These are phyloP conservation scores for Linum tenue DNA, from an alignment of 345 rosid species.

Conservation along the genomic window DNA sequence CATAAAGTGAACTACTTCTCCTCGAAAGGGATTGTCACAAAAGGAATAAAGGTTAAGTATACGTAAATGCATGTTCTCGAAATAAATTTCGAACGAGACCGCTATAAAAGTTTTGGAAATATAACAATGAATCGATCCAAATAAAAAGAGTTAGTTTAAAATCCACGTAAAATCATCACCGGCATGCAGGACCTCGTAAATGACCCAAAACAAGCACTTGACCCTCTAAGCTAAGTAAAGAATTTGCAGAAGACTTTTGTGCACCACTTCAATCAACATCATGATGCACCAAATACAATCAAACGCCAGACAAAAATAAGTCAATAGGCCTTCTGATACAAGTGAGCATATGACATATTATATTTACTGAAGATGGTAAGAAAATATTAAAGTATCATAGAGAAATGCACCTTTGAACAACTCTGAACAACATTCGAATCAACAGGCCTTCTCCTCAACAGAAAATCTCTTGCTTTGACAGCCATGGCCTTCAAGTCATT, in stretches of 20 bases:
- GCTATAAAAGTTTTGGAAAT: neutral
- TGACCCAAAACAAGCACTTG: no score
- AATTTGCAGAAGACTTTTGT: neutral
- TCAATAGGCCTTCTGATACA: no score
- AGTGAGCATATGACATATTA: neutral
- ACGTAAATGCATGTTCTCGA: neutral
- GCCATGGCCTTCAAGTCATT: constrained; percentile 38
- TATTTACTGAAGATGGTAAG: neutral
- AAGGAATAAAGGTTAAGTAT: neutral
- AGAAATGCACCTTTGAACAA: constrained; percentile 11
- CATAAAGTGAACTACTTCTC: neutral
- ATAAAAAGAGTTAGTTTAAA: no score
- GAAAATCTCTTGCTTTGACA: constrained; percentile 36
- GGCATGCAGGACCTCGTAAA: no score
- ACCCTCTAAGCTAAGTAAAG: neutral
- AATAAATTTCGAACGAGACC: neutral
- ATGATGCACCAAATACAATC: no score
- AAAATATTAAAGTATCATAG: neutral
- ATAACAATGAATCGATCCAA: neutral
- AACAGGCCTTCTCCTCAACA: constrained; percentile 27
- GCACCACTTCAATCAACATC: neutral
- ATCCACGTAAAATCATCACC: no score
- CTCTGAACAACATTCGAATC: constrained; percentile 1
- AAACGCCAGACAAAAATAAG: no score
- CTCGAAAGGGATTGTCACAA: neutral